Evolutionary conservation across 495 filamentous ascomycete genomes (phyloP).

Genomic region (Aspergillus incahuasiensis): DNA sequence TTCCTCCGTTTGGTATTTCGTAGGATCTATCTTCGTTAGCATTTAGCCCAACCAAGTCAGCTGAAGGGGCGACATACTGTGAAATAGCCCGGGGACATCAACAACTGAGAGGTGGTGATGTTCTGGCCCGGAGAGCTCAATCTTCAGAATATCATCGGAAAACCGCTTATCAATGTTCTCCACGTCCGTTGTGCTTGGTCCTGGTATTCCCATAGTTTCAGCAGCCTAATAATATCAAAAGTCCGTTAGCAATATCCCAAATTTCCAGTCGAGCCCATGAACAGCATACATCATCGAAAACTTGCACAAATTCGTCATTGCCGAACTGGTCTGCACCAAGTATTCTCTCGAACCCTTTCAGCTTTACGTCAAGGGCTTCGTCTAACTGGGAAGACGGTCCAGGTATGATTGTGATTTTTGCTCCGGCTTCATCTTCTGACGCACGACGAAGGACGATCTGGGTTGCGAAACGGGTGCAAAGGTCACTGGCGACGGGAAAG

Average conservation of each 20-base stretch:
- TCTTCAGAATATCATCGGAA: slow-evolving; percentile 44
- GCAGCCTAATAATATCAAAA: slow-evolving; percentile 16
- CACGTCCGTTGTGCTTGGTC: slow-evolving; percentile 5
- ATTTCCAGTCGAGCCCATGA: neutral
- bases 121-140: slow-evolving; percentile 47
- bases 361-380: slow-evolving; percentile 9
- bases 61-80: neutral
- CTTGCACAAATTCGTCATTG: slow-evolving; percentile 25
- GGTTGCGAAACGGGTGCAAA: slow-evolving; percentile 56
- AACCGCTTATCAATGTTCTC: slow-evolving; percentile 27
- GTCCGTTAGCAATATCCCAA: neutral
- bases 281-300: slow-evolving; percentile 28
- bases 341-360: slow-evolving; percentile 20
- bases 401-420: slow-evolving; percentile 27
- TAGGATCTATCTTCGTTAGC: slow-evolving; percentile 14
- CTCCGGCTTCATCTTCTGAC: slow-evolving; percentile 17
- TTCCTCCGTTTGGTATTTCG: slow-evolving; percentile 30
- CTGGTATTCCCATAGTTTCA: slow-evolving; percentile 25
- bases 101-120: slow-evolving; percentile 47
- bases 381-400: slow-evolving; percentile 17
- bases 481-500: slow-evolving; percentile 46
- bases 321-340: slow-evolving; percentile 20
- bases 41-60: too few relatives aligned
- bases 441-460: slow-evolving; percentile 52
- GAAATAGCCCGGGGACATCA: slow-evolving; percentile 51